Percentiles rank a stretch among this genome's conserved stretches.
These are phyloP conservation scores for Pichia cephalocereana DNA, from an alignment of 805 yeast genomes.

Conservation along the genomic window DNA sequence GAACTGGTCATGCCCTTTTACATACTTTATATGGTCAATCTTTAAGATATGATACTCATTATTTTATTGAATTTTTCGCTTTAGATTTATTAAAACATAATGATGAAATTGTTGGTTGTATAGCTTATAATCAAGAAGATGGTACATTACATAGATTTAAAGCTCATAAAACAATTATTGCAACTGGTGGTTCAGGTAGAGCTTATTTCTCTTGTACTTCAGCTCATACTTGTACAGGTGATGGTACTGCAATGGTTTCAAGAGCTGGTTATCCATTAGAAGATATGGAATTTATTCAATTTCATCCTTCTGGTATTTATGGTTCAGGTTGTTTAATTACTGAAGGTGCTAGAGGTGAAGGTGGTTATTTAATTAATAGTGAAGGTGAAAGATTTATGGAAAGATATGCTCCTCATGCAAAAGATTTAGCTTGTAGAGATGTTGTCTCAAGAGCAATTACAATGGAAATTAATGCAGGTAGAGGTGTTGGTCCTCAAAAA, in stretches of 20 bases:
- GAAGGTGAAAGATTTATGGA: slow-evolving; percentile 99
- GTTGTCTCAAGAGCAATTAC: slow-evolving; percentile 98
- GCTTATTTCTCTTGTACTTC: slow-evolving; percentile 98
- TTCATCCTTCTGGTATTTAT: slow-evolving; percentile 99
- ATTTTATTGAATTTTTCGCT: slow-evolving; percentile 96
- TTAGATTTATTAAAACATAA: slow-evolving; percentile 89
- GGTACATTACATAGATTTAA: slow-evolving; percentile 97
- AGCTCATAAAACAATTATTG: slow-evolving; percentile 92
- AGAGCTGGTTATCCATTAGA: slow-evolving; percentile 98
- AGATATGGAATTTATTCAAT: slow-evolving; percentile 95
- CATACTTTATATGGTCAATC: slow-evolving; percentile 97
- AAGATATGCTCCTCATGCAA: slow-evolving; percentile 97
- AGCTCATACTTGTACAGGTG: slow-evolving; percentile 99
- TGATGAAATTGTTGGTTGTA: slow-evolving; percentile 93
- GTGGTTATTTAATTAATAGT: slow-evolving; percentile 91
- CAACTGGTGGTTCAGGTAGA: slow-evolving; percentile 99
- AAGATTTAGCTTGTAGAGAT: slow-evolving; percentile 97
- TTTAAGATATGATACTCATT: slow-evolving; percentile 92
- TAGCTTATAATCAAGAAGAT: slow-evolving; percentile 97
- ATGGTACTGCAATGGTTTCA: slow-evolving; percentile 96
- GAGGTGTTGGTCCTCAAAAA: slow-evolving; percentile 96
- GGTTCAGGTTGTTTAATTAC: slow-evolving; percentile 99
- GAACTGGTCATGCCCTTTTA: slow-evolving; percentile 96
- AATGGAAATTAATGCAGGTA: slow-evolving; percentile 96
- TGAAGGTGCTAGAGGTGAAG: slow-evolving; percentile 99